phyloP scores from a whole-genome alignment of 257 asterid genomes.

The Solanum stenotomum region DNA sequence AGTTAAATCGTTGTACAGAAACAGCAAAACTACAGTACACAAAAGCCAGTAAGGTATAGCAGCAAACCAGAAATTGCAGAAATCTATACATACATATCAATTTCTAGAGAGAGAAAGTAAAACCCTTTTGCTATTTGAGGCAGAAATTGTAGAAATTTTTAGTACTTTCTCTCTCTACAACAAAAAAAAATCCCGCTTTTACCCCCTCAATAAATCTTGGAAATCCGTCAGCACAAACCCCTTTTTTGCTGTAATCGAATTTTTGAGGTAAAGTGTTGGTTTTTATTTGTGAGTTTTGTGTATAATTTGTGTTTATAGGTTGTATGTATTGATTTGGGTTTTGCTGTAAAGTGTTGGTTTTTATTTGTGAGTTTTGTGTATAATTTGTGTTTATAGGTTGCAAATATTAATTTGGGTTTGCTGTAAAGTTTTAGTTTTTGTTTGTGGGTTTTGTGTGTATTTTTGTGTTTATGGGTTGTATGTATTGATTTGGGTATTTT shows the following conservation, averaged over 20 bases:
- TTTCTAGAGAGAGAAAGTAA: slow-evolving; percentile 4
- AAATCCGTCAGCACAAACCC: background rate
- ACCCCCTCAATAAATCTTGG: background rate
- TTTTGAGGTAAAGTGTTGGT: background rate
- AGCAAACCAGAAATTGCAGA: background rate
- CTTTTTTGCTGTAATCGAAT: background rate
- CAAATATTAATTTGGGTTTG: background rate
- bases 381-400: background rate
- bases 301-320: background rate
- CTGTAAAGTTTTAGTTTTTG: background rate
- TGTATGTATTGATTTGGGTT: background rate
- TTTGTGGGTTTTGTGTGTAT: background rate
- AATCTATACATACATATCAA: background rate
- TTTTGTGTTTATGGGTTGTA: background rate
- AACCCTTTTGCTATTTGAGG: background rate
- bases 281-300: background rate
- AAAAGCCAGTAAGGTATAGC: slow-evolving; percentile 11
- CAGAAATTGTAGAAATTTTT: background rate
- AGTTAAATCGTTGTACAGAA: background rate
- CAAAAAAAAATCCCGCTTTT: background rate
- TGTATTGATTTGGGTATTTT: background rate
- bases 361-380: background rate
- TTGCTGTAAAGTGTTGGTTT: background rate
- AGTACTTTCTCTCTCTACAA: background rate
- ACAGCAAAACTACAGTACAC: slow-evolving; percentile 25